These are phyloP conservation scores for Saccharomyces uvarum DNA, from an alignment of 1,139 yeast species.

Conservation along the genomic window DNA sequence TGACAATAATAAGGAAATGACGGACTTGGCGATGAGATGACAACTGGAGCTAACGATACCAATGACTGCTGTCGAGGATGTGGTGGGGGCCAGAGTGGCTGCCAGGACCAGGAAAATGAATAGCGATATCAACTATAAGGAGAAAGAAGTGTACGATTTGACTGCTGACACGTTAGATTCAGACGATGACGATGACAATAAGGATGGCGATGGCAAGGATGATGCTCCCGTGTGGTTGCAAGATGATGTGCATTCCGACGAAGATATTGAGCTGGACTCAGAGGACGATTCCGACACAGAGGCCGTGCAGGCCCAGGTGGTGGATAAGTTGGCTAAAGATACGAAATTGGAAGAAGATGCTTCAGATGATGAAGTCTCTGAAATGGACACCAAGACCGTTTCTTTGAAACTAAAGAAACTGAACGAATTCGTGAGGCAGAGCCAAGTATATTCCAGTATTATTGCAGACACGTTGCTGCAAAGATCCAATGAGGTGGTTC, in stretches of 20 bases:
- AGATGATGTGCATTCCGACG: constrained; percentile 17
- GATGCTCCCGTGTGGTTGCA: constrained; percentile 24
- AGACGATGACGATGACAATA: constrained; percentile 6
- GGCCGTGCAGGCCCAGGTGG: constrained; percentile 13
- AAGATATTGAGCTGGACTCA: constrained; percentile 25
- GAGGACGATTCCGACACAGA: constrained; percentile 22
- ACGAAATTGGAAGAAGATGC: constrained; percentile 7
- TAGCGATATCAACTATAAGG: constrained; percentile 12
- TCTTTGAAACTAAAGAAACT: constrained; percentile 50
- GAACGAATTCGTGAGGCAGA: constrained; percentile 66
- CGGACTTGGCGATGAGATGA: not conserved
- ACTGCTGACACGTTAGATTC: constrained; percentile 3
- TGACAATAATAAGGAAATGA: not conserved
- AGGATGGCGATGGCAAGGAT: constrained; percentile 6
- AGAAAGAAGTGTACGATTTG: constrained; percentile 13
- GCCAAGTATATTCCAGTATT: constrained; percentile 76
- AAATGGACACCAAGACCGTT: constrained; percentile 21
- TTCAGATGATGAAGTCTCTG: constrained; percentile 16
- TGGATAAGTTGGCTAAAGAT: constrained; percentile 8
- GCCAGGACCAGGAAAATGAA: constrained; percentile 1
- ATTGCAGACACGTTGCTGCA: constrained; percentile 68
- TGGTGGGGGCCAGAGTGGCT: not conserved
- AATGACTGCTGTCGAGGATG: not conserved
- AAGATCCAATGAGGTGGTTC: constrained; percentile 32
- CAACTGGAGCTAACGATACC: not conserved